A percentile compares a stretch with the other conserved stretches of the same genome.
These are phyloP conservation scores for Malassezia sympodialis DNA, from an alignment of 1,284 basidiomycete genomes.

Conservation along the genomic window DNA sequence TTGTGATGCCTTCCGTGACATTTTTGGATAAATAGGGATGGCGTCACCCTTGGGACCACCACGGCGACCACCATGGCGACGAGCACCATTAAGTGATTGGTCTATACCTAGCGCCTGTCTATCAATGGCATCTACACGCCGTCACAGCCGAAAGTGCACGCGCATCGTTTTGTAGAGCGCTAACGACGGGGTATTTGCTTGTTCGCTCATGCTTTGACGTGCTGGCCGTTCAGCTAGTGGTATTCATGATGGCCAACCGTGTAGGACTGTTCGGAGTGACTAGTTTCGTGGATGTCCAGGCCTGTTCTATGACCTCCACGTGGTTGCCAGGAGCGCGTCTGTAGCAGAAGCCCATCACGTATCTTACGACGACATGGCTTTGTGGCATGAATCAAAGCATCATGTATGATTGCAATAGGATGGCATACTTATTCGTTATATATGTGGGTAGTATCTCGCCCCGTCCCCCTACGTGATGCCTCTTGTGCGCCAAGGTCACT, in stretches of 20 bases:
- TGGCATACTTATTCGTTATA: not conserved
- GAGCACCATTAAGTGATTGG: constrained; percentile 21
- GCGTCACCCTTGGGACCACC: constrained; percentile 43
- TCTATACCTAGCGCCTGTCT: not conserved
- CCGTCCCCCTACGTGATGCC: not conserved
- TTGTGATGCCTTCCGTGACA: not conserved
- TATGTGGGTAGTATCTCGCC: not conserved
- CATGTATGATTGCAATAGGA: not conserved
- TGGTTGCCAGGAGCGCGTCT: not conserved
- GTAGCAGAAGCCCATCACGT: not conserved
- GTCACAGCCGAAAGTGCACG: not conserved
- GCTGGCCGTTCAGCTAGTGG: not conserved
- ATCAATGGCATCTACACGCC: not conserved
- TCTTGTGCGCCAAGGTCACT: not conserved
- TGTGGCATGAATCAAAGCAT: not conserved
- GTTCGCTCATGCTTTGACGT: not conserved
- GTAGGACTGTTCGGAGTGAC: not conserved
- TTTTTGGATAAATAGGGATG: constrained; percentile 25
- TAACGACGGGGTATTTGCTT: not conserved
- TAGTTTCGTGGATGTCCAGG: not conserved
- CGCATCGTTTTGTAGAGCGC: not conserved
- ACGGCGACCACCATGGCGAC: constrained; percentile 28
- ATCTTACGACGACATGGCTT: not conserved
- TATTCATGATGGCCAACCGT: not conserved
- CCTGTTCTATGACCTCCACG: not conserved